Base-by-base conservation (phyloP, 2,329 filamentous ascomycete genomes). In the Grosmannia huntii region DNA sequence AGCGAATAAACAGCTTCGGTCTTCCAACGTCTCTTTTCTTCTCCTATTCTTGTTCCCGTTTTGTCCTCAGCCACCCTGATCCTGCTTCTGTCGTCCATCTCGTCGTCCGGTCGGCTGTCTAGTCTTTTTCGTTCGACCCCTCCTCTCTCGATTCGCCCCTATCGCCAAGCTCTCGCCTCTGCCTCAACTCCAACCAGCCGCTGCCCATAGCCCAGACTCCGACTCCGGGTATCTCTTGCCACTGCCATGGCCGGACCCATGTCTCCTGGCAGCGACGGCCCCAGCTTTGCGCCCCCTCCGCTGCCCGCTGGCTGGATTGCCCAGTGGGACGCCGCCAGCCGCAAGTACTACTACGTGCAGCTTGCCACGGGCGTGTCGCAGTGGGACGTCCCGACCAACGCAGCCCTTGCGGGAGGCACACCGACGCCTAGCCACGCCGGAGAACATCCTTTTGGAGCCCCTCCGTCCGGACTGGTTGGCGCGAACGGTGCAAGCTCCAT, bases 301-400 rank as follows among this genome's bases (percentile, higher is more conserved):
- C 76, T 86, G 56, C 83, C 83, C 55, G 72, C 80, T 14, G 83
- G 83, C 66, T 86, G 83, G 83, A 86, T 85, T 66, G 82, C 83
- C 60, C 83, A 86, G 72, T 86, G 83, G 83, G 83, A 86, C 67
- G 79, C 77, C 62, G 68, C 75, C 59, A 82, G 76, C 69, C 79
- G 75, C 68, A 85, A 85, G 69, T 86, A 86, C 68, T 86, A 86
- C 70, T 86, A 82, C 68, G 85, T 89, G 55, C 84, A 88, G 70
- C 79, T 89, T 57, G 84, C 83, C 57, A 88, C 85, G 9, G 85
- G 85, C 53, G 76, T 81, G 44, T 87, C 85, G 62, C 85, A 88
- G 70, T 89, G 86, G 85, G 85, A 88, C n/a, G 77, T 80, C 36
- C 85, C 85, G 36, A 87, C 82, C 16, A 75, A 82, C 60, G 77